Evolutionary conservation across 257 asterid genomes (phyloP), one percentile per base, ranked within the genome.

Genomic region (Rhazya stricta): DNA sequence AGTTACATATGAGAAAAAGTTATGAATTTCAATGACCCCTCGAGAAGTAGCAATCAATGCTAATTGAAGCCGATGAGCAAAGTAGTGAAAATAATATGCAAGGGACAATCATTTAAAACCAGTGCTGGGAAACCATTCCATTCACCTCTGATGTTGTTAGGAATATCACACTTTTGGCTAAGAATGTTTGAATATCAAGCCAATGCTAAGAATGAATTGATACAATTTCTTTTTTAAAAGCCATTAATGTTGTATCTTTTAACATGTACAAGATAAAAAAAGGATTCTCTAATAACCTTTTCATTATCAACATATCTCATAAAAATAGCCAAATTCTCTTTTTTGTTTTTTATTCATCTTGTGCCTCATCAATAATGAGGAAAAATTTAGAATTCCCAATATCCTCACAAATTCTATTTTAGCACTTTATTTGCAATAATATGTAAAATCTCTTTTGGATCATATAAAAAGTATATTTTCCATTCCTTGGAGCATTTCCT

Each of bases 11-110:
- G 30, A 30, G 61, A 16, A 39, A 27, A 53, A 9, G 5, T 67
- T 16, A 19, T 76, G 37, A 18, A 30, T 10, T n/a, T n/a, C n/a
- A n/a, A n/a, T n/a, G n/a, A n/a, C n/a, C n/a, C n/a, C n/a, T n/a
- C n/a, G n/a, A n/a, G 73, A 12, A 25, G 60, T 19, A 15, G 6
- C 66, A 13, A 72, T 76, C 21, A 78, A 25, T 19, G 2, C 1
- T 10, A 72, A 63, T 50, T 72, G 77, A 1, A 76, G 36, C 46
- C 21, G 41, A 9, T 51, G 74, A 36, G 74, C n/a, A n/a, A 63
- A 78, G 25, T 21, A 72, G 19, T 71, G 63, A 34, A 51, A 21
- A 50, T 0, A 53, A 66, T 66, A 78, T 25, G 78, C 46, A 27
- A 56, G 0, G 25, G n/a, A 68, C 34, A 37, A 1, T 69, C 70